A percentile compares a stretch with the other conserved stretches of the same genome.
Conservation (phyloP, 1,284 basidiomycete genomes). For the Caloboletus firmus region DNA sequence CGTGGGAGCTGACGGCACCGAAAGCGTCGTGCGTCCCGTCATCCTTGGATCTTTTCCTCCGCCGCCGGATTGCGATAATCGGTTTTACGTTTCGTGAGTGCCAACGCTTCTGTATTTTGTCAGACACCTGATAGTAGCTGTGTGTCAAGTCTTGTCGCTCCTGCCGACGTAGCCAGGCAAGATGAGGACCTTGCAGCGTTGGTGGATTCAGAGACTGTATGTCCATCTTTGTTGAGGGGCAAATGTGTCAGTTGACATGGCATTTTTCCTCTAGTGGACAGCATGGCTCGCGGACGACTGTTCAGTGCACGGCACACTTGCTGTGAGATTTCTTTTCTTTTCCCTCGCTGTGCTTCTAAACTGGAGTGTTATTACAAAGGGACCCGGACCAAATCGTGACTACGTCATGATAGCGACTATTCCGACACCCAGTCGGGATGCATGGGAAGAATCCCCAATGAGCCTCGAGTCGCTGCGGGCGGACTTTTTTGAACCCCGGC, state of each 20-base stretch:
- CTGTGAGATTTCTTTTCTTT: conserved; percentile 9
- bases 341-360: background rate
- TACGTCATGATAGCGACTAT: conserved; percentile 33
- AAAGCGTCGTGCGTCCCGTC: conserved; percentile 51
- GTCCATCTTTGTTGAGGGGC: background rate
- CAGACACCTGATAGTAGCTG: background rate
- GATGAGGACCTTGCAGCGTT: conserved; percentile 40
- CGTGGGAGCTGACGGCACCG: conserved; percentile 55
- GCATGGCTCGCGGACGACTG: conserved; percentile 28
- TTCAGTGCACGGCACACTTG: conserved; percentile 15
- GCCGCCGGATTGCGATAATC: conserved; percentile 42
- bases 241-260: background rate
- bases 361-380: conserved; percentile 11
- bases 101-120: background rate
- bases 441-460: conserved; percentile 32
- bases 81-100: conserved; percentile 43
- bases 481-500: conserved; percentile 40
- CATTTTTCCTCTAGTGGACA: conserved; percentile 18
- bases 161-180: conserved; percentile 34
- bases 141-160: conserved; percentile 30
- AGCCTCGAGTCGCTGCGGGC: conserved; percentile 20
- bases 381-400: conserved; percentile 30
- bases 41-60: conserved; percentile 33
- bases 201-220: conserved; percentile 33
- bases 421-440: conserved; percentile 28